Percentiles rank a stretch among this genome's conserved stretches.
Evolutionary conservation across 352 stramenopile species (phyloP).

Genomic region (Thraustochytrium sp.): DNA sequence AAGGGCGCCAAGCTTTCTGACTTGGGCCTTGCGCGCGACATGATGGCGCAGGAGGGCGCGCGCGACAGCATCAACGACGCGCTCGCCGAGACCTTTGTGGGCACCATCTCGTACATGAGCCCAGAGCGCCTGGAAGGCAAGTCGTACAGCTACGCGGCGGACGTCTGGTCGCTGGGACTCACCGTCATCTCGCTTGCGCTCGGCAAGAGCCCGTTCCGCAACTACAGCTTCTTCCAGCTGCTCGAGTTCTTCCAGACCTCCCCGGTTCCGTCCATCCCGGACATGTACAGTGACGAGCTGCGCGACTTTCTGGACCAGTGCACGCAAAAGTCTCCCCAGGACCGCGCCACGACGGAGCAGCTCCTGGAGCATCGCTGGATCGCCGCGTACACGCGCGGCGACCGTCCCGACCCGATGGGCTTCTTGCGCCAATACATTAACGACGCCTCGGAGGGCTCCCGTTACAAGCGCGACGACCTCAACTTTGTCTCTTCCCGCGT

Average conservation of each 20-base stretch:
- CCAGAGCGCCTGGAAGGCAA: slow-evolving; percentile 65
- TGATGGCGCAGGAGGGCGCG: slow-evolving; percentile 34
- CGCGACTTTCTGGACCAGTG: slow-evolving; percentile 45
- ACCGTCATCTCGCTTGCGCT: slow-evolving; percentile 77
- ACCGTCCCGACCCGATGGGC: neutral
- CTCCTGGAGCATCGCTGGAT: slow-evolving; percentile 59
- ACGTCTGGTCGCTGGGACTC: slow-evolving; percentile 73
- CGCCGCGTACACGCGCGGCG: neutral
- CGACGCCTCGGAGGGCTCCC: slow-evolving; percentile 1
- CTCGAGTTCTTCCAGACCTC: slow-evolving; percentile 45
- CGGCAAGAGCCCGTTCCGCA: slow-evolving; percentile 76
- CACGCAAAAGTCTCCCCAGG: slow-evolving; percentile 46
- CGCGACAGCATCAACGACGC: slow-evolving; percentile 74
- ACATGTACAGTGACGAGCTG: slow-evolving; percentile 33
- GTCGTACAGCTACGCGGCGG: slow-evolving; percentile 61
- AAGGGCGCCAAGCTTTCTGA: slow-evolving; percentile 91
- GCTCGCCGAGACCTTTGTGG: slow-evolving; percentile 77
- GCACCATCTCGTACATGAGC: slow-evolving; percentile 72
- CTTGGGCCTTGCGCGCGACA: slow-evolving; percentile 66
- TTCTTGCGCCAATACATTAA: slow-evolving; percentile 22
- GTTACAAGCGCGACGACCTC: slow-evolving; percentile 37
- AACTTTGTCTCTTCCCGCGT: slow-evolving; percentile 9
- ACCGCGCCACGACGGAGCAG: slow-evolving; percentile 43
- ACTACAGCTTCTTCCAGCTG: slow-evolving; percentile 67
- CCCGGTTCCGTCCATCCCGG: neutral